These are phyloP conservation scores for Lipomyces anomalus DNA, from an alignment of 805 yeast species.

Conservation along the genomic window DNA sequence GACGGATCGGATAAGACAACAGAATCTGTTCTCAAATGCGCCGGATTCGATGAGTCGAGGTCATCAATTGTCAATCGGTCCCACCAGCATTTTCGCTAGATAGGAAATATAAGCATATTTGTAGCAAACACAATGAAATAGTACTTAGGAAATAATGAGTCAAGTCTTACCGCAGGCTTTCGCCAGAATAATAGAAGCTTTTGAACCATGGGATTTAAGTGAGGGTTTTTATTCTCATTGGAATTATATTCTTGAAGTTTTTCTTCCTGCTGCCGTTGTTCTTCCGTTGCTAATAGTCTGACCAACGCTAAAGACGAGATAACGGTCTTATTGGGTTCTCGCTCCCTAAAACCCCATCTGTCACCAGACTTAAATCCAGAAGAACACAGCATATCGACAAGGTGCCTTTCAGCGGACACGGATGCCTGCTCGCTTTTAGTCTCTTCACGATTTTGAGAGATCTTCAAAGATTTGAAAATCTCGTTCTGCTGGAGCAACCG, in stretches of 20 bases:
- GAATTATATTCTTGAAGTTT: background rate
- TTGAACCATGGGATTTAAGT: conserved; percentile 33
- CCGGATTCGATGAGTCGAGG: conserved; percentile 31
- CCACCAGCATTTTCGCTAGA: conserved; percentile 99
- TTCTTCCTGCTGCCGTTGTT: background rate
- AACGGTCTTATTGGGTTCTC: conserved; percentile 84
- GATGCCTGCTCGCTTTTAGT: background rate
- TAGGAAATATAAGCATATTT: no score
- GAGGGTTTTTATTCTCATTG: background rate
- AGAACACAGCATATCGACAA: conserved; percentile 88
- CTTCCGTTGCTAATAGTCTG: conserved; percentile 33
- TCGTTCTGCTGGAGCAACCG: conserved; percentile 49
- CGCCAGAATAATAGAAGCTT: conserved; percentile 90
- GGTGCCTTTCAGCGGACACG: conserved; percentile 79
- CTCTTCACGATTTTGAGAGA: background rate
- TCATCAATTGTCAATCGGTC: conserved; percentile 39
- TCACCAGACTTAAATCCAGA: conserved; percentile 70
- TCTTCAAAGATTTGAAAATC: conserved; percentile 62
- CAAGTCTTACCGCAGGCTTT: no score
- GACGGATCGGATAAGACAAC: no score
- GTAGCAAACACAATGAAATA: no score
- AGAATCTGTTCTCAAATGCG: conserved; percentile 14
- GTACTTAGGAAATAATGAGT: no score
- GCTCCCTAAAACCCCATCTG: conserved; percentile 82
- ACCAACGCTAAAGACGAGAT: conserved; percentile 75